Percentiles rank a stretch among this genome's conserved stretches.
Evolutionary conservation across 2,329 filamentous ascomycete species (phyloP).

Genomic region (Chaetoscypha palmicola): DNA sequence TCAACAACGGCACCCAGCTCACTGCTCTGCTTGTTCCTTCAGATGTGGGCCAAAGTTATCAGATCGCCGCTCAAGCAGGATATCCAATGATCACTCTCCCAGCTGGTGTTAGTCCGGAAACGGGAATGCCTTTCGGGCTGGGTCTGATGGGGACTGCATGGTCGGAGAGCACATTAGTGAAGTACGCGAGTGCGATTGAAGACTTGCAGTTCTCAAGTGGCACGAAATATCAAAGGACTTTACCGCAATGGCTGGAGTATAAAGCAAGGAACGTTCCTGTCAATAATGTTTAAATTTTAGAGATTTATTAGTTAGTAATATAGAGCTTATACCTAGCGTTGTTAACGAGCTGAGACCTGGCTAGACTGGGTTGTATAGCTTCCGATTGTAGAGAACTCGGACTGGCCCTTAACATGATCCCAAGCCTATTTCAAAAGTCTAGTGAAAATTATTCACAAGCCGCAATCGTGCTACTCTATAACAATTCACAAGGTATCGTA

Average conservation of each 20-base stretch:
- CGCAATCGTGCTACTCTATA: too few species aligned
- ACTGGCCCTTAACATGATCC: too few species aligned
- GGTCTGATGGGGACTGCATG: constrained; percentile 55
- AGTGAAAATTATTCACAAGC: too few species aligned
- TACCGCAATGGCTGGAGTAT: constrained; percentile 48
- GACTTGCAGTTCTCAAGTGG: constrained; percentile 42
- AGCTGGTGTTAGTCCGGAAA: constrained; percentile 45
- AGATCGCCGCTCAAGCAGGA: constrained; percentile 67
- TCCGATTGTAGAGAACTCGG: too few species aligned
- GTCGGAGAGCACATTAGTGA: constrained; percentile 50
- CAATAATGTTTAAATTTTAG: constrained; percentile 18
- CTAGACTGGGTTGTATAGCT: too few species aligned
- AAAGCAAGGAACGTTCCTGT: constrained; percentile 39
- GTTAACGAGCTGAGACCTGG: too few species aligned
- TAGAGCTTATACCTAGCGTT: too few species aligned
- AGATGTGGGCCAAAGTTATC: constrained; percentile 59
- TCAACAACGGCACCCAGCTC: constrained; percentile 37
- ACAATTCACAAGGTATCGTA: too few species aligned
- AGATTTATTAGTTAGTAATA: too few species aligned
- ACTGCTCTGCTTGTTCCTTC: constrained; percentile 62
- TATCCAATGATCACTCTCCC: constrained; percentile 69
- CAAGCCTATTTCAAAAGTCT: too few species aligned
- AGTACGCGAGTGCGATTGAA: constrained; percentile 57
- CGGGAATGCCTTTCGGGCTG: constrained; percentile 56
- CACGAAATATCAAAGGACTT: constrained; percentile 40